Evolutionary conservation across 306 rosid genomes (phyloP), one percentile per base, ranked within the genome.

Genomic region (Rosa rugosa): DNA sequence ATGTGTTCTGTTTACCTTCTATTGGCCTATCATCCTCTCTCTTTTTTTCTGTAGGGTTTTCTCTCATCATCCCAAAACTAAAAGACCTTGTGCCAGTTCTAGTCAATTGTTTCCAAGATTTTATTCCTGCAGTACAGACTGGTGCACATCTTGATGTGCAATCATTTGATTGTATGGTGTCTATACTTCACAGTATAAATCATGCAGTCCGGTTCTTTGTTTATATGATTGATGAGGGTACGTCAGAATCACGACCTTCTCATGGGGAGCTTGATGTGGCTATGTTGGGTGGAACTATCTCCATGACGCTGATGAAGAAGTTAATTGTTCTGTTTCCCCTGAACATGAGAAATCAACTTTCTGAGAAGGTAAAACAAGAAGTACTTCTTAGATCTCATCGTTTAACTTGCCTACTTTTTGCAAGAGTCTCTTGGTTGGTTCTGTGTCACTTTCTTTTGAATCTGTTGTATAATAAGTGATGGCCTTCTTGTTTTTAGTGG

Each of bases 91-190:
- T 93, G 75, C 93, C 92, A 71, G 81, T 86, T 64, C 84, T 95
- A 79, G 79, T 89, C 46, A 84, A 84, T 84, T 90, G 86, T 90
- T 90, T 92, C 87, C 90, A 79, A 82, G 99, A 91, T 77, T 91
- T 91, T 79, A 78, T 85, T 81, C 85, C 88, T 3, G 73, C 36
- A 41, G 71, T 81, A 84, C 87, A 83, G 66, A 73, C 83, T 71
- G 82, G 25, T 45, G 80, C 84, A 64, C 70, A 77, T 77, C 84
- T 89, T 76, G 93, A 86, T 75, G 83, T 80, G 64, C 94, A 83
- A 69, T 84, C 89, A 60, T 91, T 87, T 86, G 90, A 91, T 76
- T 95, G 96, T 83, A 79, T 91, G 88, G 17, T 78, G 72, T 89
- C 84, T 62, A 75, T 92, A 72, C 93, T 95, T 80, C 83, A 80